These are phyloP conservation scores for Jatropha curcas DNA, from an alignment of 345 rosid genomes.

Conservation along the genomic window DNA sequence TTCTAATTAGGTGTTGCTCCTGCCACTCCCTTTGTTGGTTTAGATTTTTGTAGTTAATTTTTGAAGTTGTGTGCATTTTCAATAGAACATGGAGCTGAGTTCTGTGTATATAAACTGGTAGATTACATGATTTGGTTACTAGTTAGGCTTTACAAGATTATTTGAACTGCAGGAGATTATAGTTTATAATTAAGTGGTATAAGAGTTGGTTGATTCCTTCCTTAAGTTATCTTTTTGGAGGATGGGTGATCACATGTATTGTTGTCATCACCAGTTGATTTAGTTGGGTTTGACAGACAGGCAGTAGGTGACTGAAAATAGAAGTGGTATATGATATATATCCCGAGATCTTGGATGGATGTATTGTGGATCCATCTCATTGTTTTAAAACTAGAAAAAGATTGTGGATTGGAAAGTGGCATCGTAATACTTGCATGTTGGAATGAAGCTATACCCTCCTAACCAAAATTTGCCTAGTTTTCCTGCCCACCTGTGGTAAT, in stretches of 20 bases:
- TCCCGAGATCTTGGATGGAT: conserved; percentile 8
- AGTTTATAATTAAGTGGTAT: conserved; percentile 11
- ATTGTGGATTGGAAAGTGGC: neutral
- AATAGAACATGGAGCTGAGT: neutral
- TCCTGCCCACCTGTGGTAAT: neutral
- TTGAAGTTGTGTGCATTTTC: neutral
- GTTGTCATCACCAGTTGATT: neutral
- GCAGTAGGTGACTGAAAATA: conserved; percentile 1
- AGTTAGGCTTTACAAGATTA: neutral
- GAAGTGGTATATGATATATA: conserved; percentile 6
- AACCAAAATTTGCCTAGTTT: neutral
- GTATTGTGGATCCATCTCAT: neutral
- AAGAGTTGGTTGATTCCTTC: neutral
- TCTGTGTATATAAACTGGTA: neutral
- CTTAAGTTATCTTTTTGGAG: neutral
- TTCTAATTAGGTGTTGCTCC: neutral
- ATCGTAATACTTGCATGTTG: neutral
- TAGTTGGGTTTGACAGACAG: conserved; percentile 13
- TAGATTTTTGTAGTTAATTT: neutral
- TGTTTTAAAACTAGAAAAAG: conserved; percentile 13
- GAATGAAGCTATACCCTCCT: conserved; percentile 4
- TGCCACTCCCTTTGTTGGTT: neutral
- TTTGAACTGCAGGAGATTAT: neutral
- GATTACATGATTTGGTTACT: neutral
- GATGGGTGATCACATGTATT: neutral